Evolutionary conservation across 192 early-diverging fungal species (phyloP).

Genomic region (Coemansia sp.): DNA sequence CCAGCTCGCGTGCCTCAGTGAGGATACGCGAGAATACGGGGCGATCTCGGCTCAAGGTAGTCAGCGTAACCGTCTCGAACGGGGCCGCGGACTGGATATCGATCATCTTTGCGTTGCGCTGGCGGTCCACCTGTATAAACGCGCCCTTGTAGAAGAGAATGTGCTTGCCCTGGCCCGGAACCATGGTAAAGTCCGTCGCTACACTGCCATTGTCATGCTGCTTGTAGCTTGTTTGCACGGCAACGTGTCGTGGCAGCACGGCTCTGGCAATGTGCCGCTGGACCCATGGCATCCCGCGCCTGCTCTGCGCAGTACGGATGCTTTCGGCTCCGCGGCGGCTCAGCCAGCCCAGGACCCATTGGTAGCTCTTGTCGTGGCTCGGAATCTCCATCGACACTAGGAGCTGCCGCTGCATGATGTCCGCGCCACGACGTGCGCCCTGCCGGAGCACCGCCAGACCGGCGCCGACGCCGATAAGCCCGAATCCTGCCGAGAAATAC

Average conservation of each 20-base stretch:
- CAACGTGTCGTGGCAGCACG: conserved; percentile 60
- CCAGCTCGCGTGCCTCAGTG: conserved; percentile 71
- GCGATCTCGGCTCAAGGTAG: conserved; percentile 79
- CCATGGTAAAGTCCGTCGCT: conserved; percentile 74
- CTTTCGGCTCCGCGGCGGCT: conserved; percentile 36
- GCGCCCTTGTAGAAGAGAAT: conserved; percentile 70
- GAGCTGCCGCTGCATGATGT: conserved; percentile 67
- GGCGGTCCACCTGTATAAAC: conserved; percentile 79
- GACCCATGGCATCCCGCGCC: conserved; percentile 32
- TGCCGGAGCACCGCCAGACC: conserved; percentile 71
- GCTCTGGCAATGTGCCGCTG: conserved; percentile 51
- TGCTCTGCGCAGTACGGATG: conserved; percentile 11
- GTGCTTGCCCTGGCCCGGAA: conserved; percentile 91
- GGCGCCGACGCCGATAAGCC: conserved; percentile 83
- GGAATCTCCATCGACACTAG: conserved; percentile 92
- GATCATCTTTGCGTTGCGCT: conserved; percentile 81
- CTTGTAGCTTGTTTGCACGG: conserved; percentile 82
- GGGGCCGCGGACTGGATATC: conserved; percentile 88
- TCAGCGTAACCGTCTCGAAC: conserved; percentile 91
- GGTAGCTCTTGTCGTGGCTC: conserved; percentile 86
- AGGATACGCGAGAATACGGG: conserved; percentile 70
- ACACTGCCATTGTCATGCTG: conserved; percentile 89
- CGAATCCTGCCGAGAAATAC: conserved; percentile 91
- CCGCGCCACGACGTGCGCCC: conserved; percentile 61
- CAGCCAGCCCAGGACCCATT: conserved; percentile 95